Base-by-base conservation (phyloP, 345 rosid species). In the Zanthoxylum bungeanum region DNA sequence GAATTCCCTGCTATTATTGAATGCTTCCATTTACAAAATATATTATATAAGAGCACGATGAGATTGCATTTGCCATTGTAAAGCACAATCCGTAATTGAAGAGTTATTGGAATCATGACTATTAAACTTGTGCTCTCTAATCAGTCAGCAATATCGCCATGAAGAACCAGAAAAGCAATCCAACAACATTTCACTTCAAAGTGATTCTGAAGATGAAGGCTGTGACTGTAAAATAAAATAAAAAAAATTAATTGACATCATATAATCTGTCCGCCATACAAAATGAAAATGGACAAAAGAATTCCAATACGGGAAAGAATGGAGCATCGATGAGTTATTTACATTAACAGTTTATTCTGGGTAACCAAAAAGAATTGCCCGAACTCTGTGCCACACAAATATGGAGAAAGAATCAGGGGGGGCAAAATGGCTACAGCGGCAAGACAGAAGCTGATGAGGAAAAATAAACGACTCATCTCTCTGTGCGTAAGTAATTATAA, bases 351-450 rank as follows among this genome's bases (percentile, higher is more conserved):
- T 47, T 50, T 65, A 27, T 36, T 62, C 37, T 61, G 62, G 71
- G 76, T 55, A 64, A n/a, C n/a, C 75, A 59, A 68, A 36, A 55
- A 56, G 44, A 56, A 68, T 55, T 40, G 7, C 39, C 51, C 52
- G n/a, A 64, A 25, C 49, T 53, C 40, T 49, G 58, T 66, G 60
- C 49, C 28, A 70, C 65, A 68, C 68, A 72, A n/a, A 75, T 55
- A 53, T 59, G 61, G 65, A 39, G 37, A 75, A 67, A 64, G 57
- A 34, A 69, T 50, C n/a, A 33, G 69, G 33, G 58, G 69, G 33
- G 58, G 68, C 68, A 67, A 73, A 74, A 66, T 57, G 66, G 22
- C 10, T 64, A 30, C 60, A 34, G 79, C 74, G 40, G 61, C 71
- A 66, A 73, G 10, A 60, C 60, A 3, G 21, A 52, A 36, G 47